Evolutionary conservation across 768 basidiomycete genomes (phyloP), one percentile per base, ranked within the genome.

Genomic region (Pleurotus eryngii): DNA sequence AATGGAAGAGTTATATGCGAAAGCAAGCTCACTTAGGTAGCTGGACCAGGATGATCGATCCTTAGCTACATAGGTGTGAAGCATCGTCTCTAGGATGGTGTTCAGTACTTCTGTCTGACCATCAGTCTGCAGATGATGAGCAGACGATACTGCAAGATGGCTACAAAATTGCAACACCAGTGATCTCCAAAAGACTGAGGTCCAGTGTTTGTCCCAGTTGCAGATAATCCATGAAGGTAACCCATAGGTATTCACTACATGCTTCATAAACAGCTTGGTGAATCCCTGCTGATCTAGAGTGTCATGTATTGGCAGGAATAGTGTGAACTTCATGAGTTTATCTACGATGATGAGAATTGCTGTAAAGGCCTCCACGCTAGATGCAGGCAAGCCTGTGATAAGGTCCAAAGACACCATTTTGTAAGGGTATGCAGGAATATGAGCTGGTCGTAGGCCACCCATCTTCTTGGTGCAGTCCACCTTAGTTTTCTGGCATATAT

Each of bases 341-440:
- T 24, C 69, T 5, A 78, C 71, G 0, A 80, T 63, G 0, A 67
- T 66, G 3, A 70, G 30, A 0, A 70, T 47, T 3, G 65, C 60
- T 1, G 63, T 61, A 48, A 30, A 66, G 6, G 53, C 53, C 17
- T 60, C 40, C 2, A 11, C 3, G 20, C 61, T 63, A 0, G 65
- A 68, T 0, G 55, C 45, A 4, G 68, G 68, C 27, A 69, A 46
- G 2, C 63, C 64, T 0, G 63, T 63, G 11, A 69, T 68, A 0
- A 69, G n/a, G 38, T 67, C 65, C 20, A 66, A 18, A 1, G 61
- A 65, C 0, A 67, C 56, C 0, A 61, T 61, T 0, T 57, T 51
- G 56, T 65, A 69, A 4, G 65, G 67, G 2, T 60, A 35, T 11
- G 22, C 22, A 4, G 67, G 67, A 4, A 67, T 62, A 37, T 63